These are phyloP conservation scores for Zasmidium cellare DNA, from an alignment of 2,329 filamentous ascomycete species.

Conservation along the genomic window DNA sequence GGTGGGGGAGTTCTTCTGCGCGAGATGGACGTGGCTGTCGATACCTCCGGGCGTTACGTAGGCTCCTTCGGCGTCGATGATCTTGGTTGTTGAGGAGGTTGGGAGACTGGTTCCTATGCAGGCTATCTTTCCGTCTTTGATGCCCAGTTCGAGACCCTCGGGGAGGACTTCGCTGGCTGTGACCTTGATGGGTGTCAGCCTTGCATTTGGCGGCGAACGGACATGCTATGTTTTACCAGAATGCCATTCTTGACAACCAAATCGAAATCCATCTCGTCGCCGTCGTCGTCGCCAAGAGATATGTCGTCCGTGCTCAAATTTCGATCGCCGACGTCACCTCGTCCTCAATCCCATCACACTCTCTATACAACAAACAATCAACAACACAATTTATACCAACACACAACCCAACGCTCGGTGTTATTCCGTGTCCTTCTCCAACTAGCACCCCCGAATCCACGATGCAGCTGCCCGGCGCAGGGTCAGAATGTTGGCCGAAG, in stretches of 20 bases:
- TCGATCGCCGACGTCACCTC: not conserved
- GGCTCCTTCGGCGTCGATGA: conserved; percentile 49
- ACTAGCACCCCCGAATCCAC: not conserved
- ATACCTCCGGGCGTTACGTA: conserved; percentile 51
- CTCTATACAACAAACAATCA: not conserved
- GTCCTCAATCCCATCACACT: not conserved
- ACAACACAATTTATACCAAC: not conserved
- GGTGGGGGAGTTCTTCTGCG: conserved; percentile 46
- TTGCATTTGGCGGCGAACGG: no score
- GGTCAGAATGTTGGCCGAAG: not conserved
- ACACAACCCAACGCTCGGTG: not conserved
- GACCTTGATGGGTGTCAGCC: conserved; percentile 34
- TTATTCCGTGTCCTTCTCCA: not conserved
- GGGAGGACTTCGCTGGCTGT: conserved; percentile 50
- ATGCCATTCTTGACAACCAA: conserved; percentile 44
- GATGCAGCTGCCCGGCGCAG: not conserved
- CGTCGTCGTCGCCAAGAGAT: not conserved
- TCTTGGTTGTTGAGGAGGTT: conserved; percentile 32
- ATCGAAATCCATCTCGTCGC: conserved; percentile 36
- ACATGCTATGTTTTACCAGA: no score
- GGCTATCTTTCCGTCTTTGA: conserved; percentile 48
- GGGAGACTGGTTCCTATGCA: conserved; percentile 45
- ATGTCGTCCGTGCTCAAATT: not conserved
- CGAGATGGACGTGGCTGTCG: conserved; percentile 52
- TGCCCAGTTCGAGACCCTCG: conserved; percentile 48